Evolutionary conservation across 2,329 filamentous ascomycete genomes (phyloP).

Genomic region (Ophiostoma ulmi): DNA sequence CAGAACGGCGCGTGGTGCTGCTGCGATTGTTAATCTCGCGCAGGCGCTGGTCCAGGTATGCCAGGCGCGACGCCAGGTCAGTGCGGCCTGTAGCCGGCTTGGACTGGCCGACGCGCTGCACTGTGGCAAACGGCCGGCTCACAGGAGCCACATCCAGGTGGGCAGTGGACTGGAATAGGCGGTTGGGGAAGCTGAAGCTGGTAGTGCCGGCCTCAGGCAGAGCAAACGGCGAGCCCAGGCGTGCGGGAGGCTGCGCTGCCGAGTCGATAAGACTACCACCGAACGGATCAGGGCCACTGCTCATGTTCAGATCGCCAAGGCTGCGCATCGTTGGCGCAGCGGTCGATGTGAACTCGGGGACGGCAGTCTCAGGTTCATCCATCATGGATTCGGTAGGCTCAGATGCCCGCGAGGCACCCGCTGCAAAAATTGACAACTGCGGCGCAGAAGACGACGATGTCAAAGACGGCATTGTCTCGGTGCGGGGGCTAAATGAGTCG

Average conservation of each 20-base stretch:
- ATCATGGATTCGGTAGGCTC: neutral
- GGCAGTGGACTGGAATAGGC: conserved; percentile 44
- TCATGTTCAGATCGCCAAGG: conserved; percentile 3
- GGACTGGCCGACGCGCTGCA: conserved; percentile 39
- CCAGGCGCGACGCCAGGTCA: conserved; percentile 48
- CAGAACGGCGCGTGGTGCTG: conserved; percentile 39
- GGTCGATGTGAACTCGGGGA: conserved; percentile 18
- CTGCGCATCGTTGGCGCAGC: conserved; percentile 30
- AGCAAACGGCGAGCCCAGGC: conserved; percentile 57
- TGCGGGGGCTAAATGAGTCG: conserved; percentile 38
- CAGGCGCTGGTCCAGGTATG: conserved; percentile 55
- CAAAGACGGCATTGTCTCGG: conserved; percentile 22
- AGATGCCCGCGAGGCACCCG: neutral
- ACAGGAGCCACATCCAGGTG: conserved; percentile 43
- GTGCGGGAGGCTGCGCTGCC: conserved; percentile 32
- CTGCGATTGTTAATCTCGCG: conserved; percentile 49
- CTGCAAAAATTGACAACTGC: conserved; percentile 26
- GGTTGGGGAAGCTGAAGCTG: conserved; percentile 58
- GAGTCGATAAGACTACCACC: conserved; percentile 26
- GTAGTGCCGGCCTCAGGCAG: conserved; percentile 29
- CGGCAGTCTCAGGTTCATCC: neutral
- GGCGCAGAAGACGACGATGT: conserved; percentile 31
- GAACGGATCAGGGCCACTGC: neutral
- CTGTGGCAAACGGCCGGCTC: conserved; percentile 50
- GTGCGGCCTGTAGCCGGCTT: conserved; percentile 37